Conservation (phyloP, 2,329 filamentous ascomycete species). For the Alternaria atra region DNA sequence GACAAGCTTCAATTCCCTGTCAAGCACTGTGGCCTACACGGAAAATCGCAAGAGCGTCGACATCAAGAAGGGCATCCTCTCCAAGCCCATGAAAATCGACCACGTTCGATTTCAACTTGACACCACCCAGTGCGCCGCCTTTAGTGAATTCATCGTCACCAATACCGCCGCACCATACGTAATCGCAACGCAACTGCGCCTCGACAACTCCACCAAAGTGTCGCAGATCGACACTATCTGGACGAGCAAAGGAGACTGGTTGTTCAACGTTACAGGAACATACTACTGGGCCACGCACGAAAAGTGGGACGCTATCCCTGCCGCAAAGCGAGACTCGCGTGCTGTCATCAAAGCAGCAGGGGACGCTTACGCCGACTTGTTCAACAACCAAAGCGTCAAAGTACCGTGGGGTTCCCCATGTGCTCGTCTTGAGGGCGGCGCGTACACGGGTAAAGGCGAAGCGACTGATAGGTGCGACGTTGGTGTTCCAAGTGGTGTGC, state of each 20-base stretch:
- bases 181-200: conserved; percentile 37
- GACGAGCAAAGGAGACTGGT: conserved; percentile 43
- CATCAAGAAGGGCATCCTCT: conserved; percentile 32
- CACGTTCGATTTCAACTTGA: conserved; percentile 40
- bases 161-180: conserved; percentile 38
- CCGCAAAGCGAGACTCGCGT: conserved; percentile 27
- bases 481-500: conserved; percentile 40
- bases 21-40: conserved; percentile 29
- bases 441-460: conserved; percentile 39
- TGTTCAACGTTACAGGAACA: conserved; percentile 43
- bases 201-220: conserved; percentile 36
- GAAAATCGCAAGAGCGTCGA: conserved; percentile 38
- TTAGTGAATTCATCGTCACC: conserved; percentile 41
- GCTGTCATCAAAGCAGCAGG: conserved; percentile 38
- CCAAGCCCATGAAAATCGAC: conserved; percentile 34
- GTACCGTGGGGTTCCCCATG: conserved; percentile 44
- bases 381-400: conserved; percentile 35
- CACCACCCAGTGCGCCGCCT: conserved; percentile 37
- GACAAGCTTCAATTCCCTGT: conserved; percentile 27
- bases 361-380: conserved; percentile 42
- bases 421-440: conserved; percentile 39
- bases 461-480: conserved; percentile 38
- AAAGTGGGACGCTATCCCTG: conserved; percentile 34
- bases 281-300: conserved; percentile 38
- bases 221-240: conserved; percentile 36